Conservation (phyloP, 2,329 filamentous ascomycete species). For the Xylariomycetidae sp. region DNA sequence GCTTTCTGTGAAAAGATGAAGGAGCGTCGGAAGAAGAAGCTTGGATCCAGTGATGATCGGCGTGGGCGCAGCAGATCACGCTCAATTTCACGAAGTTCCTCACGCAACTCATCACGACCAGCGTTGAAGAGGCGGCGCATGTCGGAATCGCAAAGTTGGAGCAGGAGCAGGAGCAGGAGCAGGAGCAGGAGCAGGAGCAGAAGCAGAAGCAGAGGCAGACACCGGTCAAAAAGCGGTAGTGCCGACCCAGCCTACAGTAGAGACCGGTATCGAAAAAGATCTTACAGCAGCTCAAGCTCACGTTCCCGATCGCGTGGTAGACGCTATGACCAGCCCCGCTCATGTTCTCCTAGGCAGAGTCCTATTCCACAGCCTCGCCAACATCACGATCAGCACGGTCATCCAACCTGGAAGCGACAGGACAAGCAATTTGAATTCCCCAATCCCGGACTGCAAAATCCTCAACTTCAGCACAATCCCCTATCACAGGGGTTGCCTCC, state of each 20-base stretch:
- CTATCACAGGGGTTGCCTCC: no score
- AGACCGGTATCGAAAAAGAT: constrained; percentile 20
- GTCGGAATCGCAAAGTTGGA: constrained; percentile 29
- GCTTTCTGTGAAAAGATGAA: constrained; percentile 81
- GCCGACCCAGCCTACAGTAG: no score
- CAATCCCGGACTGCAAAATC: constrained; percentile 9
- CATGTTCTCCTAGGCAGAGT: constrained; percentile 12
- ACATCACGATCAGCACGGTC: no score
- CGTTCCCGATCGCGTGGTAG: constrained; percentile 19
- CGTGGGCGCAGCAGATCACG: constrained; percentile 28
- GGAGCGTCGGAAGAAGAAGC: constrained; percentile 37
- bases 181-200: constrained; percentile 19
- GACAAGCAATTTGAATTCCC: no score
- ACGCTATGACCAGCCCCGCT: constrained; percentile 14
- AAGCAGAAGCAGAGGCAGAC: constrained; percentile 17
- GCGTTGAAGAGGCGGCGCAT: constrained; percentile 36
- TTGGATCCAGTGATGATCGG: constrained; percentile 12
- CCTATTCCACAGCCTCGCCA: constrained; percentile 7
- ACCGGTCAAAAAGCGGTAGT: no score
- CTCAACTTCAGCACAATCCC: constrained; percentile 18
- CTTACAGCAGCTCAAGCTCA: constrained; percentile 27
- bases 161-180: constrained; percentile 28
- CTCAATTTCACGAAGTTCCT: constrained; percentile 26
- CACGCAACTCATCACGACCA: constrained; percentile 31
- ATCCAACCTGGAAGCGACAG: no score